Percentiles rank a stretch among this genome's conserved stretches.
Conservation (phyloP, 805 yeast genomes). For the Pichia sporocuriosa region DNA sequence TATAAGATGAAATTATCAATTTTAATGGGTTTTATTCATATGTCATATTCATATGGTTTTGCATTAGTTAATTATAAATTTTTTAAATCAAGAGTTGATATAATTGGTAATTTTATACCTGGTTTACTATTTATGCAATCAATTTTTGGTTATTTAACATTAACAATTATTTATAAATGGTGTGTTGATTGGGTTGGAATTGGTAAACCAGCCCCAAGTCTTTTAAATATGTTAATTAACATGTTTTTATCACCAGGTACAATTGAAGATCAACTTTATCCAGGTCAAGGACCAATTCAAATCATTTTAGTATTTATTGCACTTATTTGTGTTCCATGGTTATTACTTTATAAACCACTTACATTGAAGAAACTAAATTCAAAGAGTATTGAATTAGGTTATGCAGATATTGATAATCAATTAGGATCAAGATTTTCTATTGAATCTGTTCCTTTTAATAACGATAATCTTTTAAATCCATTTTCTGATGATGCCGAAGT, state of each 20-base stretch:
- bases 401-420: constrained; percentile 2
- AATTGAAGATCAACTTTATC: constrained; percentile 71
- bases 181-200: constrained; percentile 80
- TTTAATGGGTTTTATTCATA: constrained; percentile 68
- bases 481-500: not conserved
- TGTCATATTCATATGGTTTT: constrained; percentile 82
- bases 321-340: constrained; percentile 85
- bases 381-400: not conserved
- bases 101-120: constrained; percentile 89
- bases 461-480: not conserved
- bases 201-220: constrained; percentile 79
- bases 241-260: constrained; percentile 94
- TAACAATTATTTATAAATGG: constrained; percentile 92
- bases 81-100: constrained; percentile 68
- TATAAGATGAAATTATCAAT: constrained; percentile 74
- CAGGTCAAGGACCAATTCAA: constrained; percentile 76
- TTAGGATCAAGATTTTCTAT: constrained; percentile 2
- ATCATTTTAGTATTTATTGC: constrained; percentile 68
- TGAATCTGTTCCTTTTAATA: not conserved
- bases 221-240: constrained; percentile 88
- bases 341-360: constrained; percentile 72
- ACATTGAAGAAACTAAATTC: constrained; percentile 1
- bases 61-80: constrained; percentile 73
- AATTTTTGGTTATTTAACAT: constrained; percentile 85
- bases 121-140: constrained; percentile 94